A percentile compares a stretch with the other conserved stretches of the same genome.
These are phyloP conservation scores for Stachybotrys chlorohalonatus DNA, from an alignment of 2,329 filamentous ascomycete species.

Conservation along the genomic window DNA sequence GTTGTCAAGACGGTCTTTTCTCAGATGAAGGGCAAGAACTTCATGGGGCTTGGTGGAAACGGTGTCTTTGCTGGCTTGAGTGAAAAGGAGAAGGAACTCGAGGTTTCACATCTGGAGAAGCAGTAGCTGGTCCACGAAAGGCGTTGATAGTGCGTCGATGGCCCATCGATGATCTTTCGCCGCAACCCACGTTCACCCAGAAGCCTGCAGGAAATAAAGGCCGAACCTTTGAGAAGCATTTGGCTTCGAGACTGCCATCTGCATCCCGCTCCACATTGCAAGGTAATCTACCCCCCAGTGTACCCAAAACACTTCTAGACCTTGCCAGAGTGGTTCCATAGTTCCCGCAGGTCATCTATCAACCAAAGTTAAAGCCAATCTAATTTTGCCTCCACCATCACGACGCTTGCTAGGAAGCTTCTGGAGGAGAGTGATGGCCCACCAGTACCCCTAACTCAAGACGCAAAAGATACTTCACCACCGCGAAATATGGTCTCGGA, in stretches of 20 bases:
- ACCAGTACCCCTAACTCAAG: conserved; percentile 23
- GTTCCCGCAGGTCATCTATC: conserved; percentile 20
- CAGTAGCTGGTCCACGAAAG: neutral
- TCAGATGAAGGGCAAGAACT: conserved; percentile 6
- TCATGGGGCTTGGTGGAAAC: neutral
- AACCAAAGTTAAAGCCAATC: conserved; percentile 9
- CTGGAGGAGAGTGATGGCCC: conserved; percentile 39
- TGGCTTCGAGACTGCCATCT: conserved; percentile 42
- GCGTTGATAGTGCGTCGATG: too few relatives aligned
- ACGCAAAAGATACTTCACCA: conserved; percentile 23
- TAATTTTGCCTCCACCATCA: conserved; percentile 45
- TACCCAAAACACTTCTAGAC: neutral
- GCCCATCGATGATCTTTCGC: too few relatives aligned
- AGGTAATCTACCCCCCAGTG: neutral
- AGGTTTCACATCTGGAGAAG: neutral
- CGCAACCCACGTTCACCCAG: too few relatives aligned
- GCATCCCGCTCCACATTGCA: conserved; percentile 36
- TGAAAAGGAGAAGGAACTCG: neutral
- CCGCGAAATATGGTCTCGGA: conserved; percentile 38
- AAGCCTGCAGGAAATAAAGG: too few relatives aligned
- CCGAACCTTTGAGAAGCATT: conserved; percentile 24
- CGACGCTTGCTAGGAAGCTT: conserved; percentile 24
- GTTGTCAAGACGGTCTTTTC: conserved; percentile 13
- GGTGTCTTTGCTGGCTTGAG: neutral
- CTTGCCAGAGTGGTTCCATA: conserved; percentile 30